These are phyloP conservation scores for Magnolia kwangsiensis DNA, from an alignment of 164 flowering plant species.

Conservation along the genomic window DNA sequence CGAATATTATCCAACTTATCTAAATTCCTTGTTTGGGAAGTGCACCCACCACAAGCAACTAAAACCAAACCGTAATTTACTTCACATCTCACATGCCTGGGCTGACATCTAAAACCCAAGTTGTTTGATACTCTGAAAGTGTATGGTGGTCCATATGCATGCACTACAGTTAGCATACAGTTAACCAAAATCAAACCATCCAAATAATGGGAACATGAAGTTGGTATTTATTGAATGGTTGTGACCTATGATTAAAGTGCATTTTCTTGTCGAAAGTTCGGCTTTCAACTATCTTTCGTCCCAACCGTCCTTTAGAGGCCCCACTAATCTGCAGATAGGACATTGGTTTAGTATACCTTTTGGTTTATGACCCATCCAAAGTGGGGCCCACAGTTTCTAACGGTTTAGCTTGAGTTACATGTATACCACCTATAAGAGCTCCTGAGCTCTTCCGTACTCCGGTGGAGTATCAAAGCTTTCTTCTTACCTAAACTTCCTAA, in stretches of 20 bases:
- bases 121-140: background rate
- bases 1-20: background rate
- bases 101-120: slow-evolving; percentile 33
- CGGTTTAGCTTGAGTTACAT: no score
- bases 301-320: slow-evolving; percentile 6
- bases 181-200: background rate
- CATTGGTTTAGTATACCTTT: background rate
- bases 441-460: background rate
- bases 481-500: background rate
- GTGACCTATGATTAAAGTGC: background rate
- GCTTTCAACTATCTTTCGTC: background rate
- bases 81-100: slow-evolving; percentile 44
- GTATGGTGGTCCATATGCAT: background rate
- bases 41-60: background rate
- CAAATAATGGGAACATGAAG: no score
- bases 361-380: no score
- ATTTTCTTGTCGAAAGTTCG: background rate
- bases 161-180: background rate
- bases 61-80: slow-evolving; percentile 20
- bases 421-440: background rate
- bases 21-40: background rate
- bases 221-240: background rate
- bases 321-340: background rate
- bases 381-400: no score
- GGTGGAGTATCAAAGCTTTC: background rate